These are phyloP conservation scores for Yamadazyma taylorii DNA, from an alignment of 1,139 yeast species.

Conservation along the genomic window DNA sequence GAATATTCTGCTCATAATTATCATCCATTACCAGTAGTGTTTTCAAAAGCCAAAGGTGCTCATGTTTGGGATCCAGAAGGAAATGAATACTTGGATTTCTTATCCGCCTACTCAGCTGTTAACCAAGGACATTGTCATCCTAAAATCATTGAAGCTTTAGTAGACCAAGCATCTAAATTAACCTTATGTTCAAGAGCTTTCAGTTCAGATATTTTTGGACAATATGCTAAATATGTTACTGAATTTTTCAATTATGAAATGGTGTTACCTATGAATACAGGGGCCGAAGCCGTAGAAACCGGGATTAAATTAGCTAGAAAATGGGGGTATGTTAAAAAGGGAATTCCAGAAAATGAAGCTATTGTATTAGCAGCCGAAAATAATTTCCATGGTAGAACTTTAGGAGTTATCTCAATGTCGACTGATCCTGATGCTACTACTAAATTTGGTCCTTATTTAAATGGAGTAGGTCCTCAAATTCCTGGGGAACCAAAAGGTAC, in stretches of 20 bases:
- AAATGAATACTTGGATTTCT: constrained; percentile 78
- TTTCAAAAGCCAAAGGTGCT: constrained; percentile 83
- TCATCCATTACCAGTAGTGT: constrained; percentile 95
- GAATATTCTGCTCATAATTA: constrained; percentile 94
- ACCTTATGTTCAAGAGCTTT: constrained; percentile 93
- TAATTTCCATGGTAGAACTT: constrained; percentile 95
- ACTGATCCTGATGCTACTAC: constrained; percentile 93
- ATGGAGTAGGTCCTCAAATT: constrained; percentile 78
- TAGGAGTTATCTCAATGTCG: constrained; percentile 94
- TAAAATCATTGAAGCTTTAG: constrained; percentile 78
- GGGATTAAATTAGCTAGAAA: constrained; percentile 92
- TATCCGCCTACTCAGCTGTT: constrained; percentile 94
- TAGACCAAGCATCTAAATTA: constrained; percentile 81
- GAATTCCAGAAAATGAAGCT: constrained; percentile 80
- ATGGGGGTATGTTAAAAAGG: constrained; percentile 93
- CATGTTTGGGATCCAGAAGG: constrained; percentile 99
- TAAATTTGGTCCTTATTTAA: constrained; percentile 87
- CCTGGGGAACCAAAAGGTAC: constrained; percentile 60
- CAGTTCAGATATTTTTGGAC: constrained; percentile 85
- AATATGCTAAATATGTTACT: constrained; percentile 83
- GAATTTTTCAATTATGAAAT: constrained; percentile 88
- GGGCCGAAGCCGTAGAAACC: constrained; percentile 98
- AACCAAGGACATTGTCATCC: constrained; percentile 99
- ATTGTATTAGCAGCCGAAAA: constrained; percentile 82
- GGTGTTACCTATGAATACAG: constrained; percentile 97